phyloP scores from a whole-genome alignment of 1,284 basidiomycete genomes.

The Flammula alnicola region DNA sequence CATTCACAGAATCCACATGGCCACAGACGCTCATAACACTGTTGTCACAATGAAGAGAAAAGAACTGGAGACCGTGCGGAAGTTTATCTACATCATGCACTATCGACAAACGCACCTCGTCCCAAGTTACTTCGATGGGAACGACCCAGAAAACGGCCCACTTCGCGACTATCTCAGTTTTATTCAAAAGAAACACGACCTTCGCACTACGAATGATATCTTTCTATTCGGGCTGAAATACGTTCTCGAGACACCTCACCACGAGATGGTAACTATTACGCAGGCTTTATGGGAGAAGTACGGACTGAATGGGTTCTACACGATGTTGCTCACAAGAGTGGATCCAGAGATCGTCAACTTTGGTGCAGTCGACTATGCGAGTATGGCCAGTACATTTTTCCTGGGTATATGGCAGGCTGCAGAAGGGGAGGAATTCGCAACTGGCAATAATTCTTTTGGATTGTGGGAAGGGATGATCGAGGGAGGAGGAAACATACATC shows the following conservation, averaged over 20 bases:
- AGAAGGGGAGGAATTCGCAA: constrained; percentile 30
- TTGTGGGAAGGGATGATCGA: constrained; percentile 32
- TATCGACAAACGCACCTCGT: neutral
- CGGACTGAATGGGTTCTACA: neutral
- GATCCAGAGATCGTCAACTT: constrained; percentile 18
- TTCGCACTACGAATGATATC: constrained; percentile 20
- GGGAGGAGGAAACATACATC: constrained; percentile 16
- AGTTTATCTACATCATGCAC: neutral
- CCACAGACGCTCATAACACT: no score
- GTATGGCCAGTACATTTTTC: constrained; percentile 23
- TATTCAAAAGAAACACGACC: constrained; percentile 17
- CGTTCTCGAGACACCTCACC: constrained; percentile 29
- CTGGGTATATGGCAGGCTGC: constrained; percentile 33
- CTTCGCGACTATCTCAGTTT: constrained; percentile 22
- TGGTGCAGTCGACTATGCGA: constrained; percentile 27
- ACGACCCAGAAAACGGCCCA: constrained; percentile 24
- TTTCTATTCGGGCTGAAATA: constrained; percentile 30
- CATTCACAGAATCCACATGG: no score
- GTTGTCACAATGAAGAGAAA: no score
- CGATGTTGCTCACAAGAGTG: neutral
- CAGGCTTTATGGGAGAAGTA: neutral
- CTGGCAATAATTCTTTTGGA: constrained; percentile 30
- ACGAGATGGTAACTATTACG: constrained; percentile 13
- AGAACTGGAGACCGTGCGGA: neutral
- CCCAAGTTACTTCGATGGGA: constrained; percentile 29